Conservation (phyloP, 257 asterid genomes). For the Agastache rugosa region DNA sequence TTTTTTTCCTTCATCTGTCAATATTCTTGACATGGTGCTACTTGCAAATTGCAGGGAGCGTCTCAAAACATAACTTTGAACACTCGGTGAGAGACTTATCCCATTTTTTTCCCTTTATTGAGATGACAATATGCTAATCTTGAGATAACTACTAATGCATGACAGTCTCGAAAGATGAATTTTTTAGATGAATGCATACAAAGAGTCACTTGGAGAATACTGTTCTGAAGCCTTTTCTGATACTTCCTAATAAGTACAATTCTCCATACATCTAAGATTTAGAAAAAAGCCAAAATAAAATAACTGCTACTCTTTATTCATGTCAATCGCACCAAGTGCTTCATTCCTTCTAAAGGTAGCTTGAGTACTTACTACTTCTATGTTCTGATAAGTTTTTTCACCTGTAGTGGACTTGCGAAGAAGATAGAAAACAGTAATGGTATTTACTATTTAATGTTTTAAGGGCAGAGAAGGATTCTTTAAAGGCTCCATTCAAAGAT, state of each 20-base stretch:
- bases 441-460: background rate
- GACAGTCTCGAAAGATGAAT: background rate
- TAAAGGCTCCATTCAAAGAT: background rate
- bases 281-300: background rate
- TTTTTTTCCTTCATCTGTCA: conserved; percentile 9
- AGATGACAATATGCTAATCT: background rate
- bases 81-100: conserved; percentile 63
- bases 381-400: background rate
- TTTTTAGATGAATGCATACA: background rate
- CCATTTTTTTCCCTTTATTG: background rate
- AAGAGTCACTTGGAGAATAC: background rate
- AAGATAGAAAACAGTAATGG: background rate
- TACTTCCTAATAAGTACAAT: background rate
- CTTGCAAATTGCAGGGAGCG: conserved; percentile 63
- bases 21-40: conserved; percentile 26
- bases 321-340: background rate
- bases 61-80: conserved; percentile 60
- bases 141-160: background rate
- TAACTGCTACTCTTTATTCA: background rate
- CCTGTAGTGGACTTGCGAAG: background rate
- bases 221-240: background rate
- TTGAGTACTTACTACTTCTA: background rate
- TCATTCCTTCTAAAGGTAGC: background rate
- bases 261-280: background rate
- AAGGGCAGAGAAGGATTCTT: background rate